Evolutionary conservation across 192 early-diverging fungal species (phyloP).

Genomic region (Lobulomyces angularis): DNA sequence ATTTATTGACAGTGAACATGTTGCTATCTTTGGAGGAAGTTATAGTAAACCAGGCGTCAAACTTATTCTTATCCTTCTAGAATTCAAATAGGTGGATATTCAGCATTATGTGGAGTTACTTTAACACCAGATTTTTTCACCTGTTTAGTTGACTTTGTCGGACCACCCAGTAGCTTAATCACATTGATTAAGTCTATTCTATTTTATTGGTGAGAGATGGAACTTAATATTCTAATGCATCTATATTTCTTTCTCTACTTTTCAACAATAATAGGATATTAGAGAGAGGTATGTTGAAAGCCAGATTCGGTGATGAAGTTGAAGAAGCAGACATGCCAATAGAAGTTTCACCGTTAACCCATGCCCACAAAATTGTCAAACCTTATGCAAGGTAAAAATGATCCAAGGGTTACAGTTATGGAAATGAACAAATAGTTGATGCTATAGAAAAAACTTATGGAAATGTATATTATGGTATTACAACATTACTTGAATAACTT

Average conservation of each 20-base stretch:
- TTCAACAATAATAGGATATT: too few species aligned
- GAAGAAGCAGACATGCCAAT: constrained; percentile 16
- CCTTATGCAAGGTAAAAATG: constrained; percentile 24
- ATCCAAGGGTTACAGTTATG: constrained; percentile 26
- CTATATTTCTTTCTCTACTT: too few species aligned
- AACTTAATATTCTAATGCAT: too few species aligned
- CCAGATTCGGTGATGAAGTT: constrained; percentile 11
- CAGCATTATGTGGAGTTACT: constrained; percentile 21
- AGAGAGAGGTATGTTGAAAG: constrained; percentile 16
- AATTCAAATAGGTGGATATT: constrained; percentile 27
- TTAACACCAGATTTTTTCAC: constrained; percentile 27
- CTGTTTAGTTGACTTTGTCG: constrained; percentile 24
- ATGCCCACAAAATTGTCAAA: constrained; percentile 18
- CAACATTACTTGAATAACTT: too few species aligned
- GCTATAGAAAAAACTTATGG: constrained; percentile 14
- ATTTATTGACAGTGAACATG: constrained; percentile 19
- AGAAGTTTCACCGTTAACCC: constrained; percentile 12
- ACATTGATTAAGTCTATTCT: constrained; percentile 16
- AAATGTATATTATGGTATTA: constrained; percentile 18
- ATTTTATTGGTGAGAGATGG: constrained; percentile 16
- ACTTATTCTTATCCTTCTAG: too few species aligned
- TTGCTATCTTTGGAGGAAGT: constrained; percentile 22
- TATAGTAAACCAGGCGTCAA: too few species aligned
- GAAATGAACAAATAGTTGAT: constrained; percentile 25
- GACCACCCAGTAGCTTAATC: constrained; percentile 19